Evolutionary conservation across 257 asterid species (phyloP).

Genomic region (Paraleonurus japonicus): DNA sequence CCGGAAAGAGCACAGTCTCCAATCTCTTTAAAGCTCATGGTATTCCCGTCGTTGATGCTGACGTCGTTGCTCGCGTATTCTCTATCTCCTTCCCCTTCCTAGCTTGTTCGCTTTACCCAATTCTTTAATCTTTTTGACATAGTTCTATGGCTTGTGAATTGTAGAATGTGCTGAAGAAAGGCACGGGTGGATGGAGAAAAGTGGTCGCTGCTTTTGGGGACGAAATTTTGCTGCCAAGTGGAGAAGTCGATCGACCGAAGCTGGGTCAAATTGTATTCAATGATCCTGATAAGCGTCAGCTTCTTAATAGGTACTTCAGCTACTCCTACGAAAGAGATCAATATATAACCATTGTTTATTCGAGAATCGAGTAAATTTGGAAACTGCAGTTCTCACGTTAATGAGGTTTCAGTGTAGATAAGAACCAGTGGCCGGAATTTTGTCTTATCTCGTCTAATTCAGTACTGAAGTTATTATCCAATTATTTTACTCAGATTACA

Average conservation of each 20-base stretch:
- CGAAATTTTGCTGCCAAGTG: constrained; percentile 62
- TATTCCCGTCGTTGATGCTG: constrained; percentile 85
- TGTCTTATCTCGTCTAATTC: background rate
- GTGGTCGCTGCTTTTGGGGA: constrained; percentile 79
- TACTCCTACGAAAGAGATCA: background rate
- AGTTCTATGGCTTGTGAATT: constrained; percentile 18
- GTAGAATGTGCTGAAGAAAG: constrained; percentile 74
- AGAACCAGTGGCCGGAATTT: background rate
- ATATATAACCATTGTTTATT: background rate
- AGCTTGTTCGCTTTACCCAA: background rate
- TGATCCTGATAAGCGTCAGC: constrained; percentile 75
- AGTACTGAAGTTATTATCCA: background rate
- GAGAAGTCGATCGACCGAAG: constrained; percentile 86
- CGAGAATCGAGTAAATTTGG: background rate
- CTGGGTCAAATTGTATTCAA: constrained; percentile 80
- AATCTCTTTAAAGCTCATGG: constrained; percentile 70
- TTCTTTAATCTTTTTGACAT: background rate
- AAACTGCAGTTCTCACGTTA: background rate
- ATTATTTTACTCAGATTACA: background rate
- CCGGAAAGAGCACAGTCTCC: constrained; percentile 92
- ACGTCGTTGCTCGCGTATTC: constrained; percentile 77
- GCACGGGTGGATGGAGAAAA: constrained; percentile 87
- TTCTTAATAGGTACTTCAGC: constrained; percentile 64
- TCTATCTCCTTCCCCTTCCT: constrained; percentile 14
- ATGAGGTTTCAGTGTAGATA: background rate